Evolutionary conservation across 352 stramenopile genomes (phyloP), one percentile per base, ranked within the genome.

Genomic region (Pythium phragmitis): DNA sequence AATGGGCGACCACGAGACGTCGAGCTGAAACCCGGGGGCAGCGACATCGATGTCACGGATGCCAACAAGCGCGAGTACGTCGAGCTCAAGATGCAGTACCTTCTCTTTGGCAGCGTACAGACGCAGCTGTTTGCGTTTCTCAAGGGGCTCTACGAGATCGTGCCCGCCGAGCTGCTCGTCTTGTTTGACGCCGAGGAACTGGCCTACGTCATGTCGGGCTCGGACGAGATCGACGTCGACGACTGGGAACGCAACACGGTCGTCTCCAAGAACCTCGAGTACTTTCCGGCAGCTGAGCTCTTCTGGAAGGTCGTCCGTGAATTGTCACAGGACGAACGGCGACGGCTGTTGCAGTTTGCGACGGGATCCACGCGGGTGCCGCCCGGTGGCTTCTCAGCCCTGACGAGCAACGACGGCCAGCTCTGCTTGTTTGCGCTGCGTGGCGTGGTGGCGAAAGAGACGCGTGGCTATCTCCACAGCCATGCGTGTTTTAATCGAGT

Each of bases 161-260:
- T 98, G 54, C 93, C 93, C 1, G 82, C 95, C 43, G 74, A 89
- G 14, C 72, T 98, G 11, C 68, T 98, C 19, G 87, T 88, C n/a
- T 75, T 97, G 19, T 98, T 98, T 78, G 91, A 98, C 68, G 96
- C 92, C 66, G 88, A 98, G 73, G 91, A 98, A 73, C 68, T 98
- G 1, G 93, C 98, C 67, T 72, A 98, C 33, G 68, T 98, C 5
- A 82, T 98, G 69, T 97, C 89, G 57, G 93, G 93, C n/a, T 70
- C 97, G 47, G 89, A 92, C 5, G 76, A 82, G 60, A 96, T 98
- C 58, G 80, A 97, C 58, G 89, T 98, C 26, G 75, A 92, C 13
- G 93, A 98, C 68, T 98, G 93, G 93, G 81, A 86, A 66, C 65
- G 63, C 14, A 64, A 96, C 62, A 97, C 91, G 8, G 57, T 63